A percentile compares a stretch with the other conserved stretches of the same genome.
Evolutionary conservation across 2,329 filamentous ascomycete species (phyloP).

Genomic region (Ophiostoma angusticollis): DNA sequence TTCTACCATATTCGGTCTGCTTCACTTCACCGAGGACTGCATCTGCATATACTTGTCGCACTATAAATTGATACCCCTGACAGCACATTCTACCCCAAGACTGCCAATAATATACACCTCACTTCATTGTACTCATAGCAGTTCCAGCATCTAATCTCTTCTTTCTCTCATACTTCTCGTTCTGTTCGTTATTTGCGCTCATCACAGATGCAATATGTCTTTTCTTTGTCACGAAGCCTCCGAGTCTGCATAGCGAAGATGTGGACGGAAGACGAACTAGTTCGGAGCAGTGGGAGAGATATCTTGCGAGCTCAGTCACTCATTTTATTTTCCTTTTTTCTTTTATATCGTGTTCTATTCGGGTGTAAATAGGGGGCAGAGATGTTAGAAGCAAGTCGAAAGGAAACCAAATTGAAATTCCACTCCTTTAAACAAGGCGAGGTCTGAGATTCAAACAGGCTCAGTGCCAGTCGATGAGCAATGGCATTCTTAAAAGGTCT

Average conservation of each 20-base stretch:
- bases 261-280: conserved; percentile 1
- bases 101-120: conserved; percentile 2
- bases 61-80: conserved; percentile 8
- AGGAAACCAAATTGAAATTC: neutral
- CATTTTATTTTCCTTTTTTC: neutral
- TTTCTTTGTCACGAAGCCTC: conserved; percentile 2
- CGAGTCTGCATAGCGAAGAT: conserved; percentile 9
- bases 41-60: too few species aligned
- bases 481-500: too few species aligned
- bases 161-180: neutral
- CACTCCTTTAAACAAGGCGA: too few species aligned
- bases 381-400: neutral
- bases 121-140: conserved; percentile 1
- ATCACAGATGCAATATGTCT: too few species aligned
- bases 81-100: conserved; percentile 1
- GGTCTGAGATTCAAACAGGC: too few species aligned
- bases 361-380: too few species aligned
- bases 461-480: too few species aligned
- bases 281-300: neutral
- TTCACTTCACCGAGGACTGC: conserved; percentile 3
- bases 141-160: neutral
- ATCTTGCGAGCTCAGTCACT: neutral
- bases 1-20: neutral
- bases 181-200: neutral
- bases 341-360: neutral